Base-by-base conservation (phyloP, 176 grass and related monocot species). In the Secale cereale region DNA sequence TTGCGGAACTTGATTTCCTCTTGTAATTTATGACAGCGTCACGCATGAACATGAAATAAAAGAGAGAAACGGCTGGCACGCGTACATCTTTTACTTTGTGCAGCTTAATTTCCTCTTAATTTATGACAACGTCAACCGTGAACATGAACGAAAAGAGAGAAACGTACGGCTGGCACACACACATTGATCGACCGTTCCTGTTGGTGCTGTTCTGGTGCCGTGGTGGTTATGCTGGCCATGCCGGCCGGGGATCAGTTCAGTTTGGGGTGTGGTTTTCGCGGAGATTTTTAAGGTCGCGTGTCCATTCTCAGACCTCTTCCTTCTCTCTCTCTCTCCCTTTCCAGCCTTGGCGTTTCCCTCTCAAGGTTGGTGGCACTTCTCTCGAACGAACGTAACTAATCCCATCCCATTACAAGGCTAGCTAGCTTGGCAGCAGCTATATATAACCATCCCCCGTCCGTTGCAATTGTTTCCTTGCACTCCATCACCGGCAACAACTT, bases 211-310 rank as follows among this genome's bases (percentile, higher is more conserved):
- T 43, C 41, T 43, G 87, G 78, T 85, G 82, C 59, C 65, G 64
- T 32, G 78, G 90, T 80, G 83, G 75, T 83, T 86, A 83, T 68
- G 83, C 66, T 66, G 83, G 85, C 36, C 59, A 84, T 78, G 32
- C 79, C 45, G 37, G 35, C 33, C 3, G 39, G 39, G 69, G 37
- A 45, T 43, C 37, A 43, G 40, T 74, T 45, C 40, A 13, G 87
- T 85, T 90, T 81, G 40, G 82, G 10, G 56, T 56, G 61, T 87
- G 66, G 74, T 96, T 95, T 90, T 95, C 88, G 54, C 8, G 14
- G 63, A 89, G 91, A 96, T 91, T 96, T 97, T 94, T 92, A 91
- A 92, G 87, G 94, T 92, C 76, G 81, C 40, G 50, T 76, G 89
- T 97, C 94, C 64, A 81, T 71, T 78, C 39, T 66, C 83, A 6